Evolutionary conservation across 352 stramenopile species (phyloP).

Genomic region (Globisporangium paddicum): DNA sequence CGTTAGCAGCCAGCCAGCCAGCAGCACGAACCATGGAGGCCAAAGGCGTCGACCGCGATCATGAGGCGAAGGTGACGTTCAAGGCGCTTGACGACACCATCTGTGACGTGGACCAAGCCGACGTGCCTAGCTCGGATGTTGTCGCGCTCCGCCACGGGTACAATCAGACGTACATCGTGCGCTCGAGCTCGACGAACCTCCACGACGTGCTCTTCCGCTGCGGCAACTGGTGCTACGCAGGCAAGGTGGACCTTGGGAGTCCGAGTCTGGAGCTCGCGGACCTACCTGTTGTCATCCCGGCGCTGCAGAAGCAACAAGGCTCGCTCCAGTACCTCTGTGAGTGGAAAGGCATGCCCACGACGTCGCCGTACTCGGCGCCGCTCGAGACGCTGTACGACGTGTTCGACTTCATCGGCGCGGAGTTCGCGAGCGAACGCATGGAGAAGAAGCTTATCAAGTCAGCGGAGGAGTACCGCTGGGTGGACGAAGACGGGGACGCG

Average conservation of each 20-base stretch:
- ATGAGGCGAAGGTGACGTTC: slow-evolving; percentile 16
- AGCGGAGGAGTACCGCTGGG: slow-evolving; percentile 85
- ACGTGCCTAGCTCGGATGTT: slow-evolving; percentile 50
- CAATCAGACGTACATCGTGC: slow-evolving; percentile 92
- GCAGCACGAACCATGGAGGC: slow-evolving; percentile 42
- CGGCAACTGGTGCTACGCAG: slow-evolving; percentile 94
- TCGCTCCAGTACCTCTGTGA: slow-evolving; percentile 91
- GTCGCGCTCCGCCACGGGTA: slow-evolving; percentile 85
- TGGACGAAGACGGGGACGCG: slow-evolving; percentile 73
- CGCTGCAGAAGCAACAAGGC: slow-evolving; percentile 92
- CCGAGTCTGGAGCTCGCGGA: slow-evolving; percentile 81
- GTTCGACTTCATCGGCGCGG: slow-evolving; percentile 78
- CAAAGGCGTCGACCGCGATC: slow-evolving; percentile 30
- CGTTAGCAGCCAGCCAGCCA: background rate
- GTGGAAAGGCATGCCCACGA: slow-evolving; percentile 67
- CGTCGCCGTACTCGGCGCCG: slow-evolving; percentile 64
- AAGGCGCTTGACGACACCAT: slow-evolving; percentile 28
- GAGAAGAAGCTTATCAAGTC: slow-evolving; percentile 86
- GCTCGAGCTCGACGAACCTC: slow-evolving; percentile 56
- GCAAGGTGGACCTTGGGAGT: slow-evolving; percentile 85
- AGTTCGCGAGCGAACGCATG: slow-evolving; percentile 79
- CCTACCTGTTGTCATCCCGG: slow-evolving; percentile 87
- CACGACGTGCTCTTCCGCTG: slow-evolving; percentile 92
- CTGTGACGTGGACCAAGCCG: slow-evolving; percentile 37
- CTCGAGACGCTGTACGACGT: slow-evolving; percentile 79